Evolutionary conservation across 2,329 filamentous ascomycete species (phyloP), one percentile per base, ranked within the genome.

Genomic region (Mollisia scopiformis): DNA sequence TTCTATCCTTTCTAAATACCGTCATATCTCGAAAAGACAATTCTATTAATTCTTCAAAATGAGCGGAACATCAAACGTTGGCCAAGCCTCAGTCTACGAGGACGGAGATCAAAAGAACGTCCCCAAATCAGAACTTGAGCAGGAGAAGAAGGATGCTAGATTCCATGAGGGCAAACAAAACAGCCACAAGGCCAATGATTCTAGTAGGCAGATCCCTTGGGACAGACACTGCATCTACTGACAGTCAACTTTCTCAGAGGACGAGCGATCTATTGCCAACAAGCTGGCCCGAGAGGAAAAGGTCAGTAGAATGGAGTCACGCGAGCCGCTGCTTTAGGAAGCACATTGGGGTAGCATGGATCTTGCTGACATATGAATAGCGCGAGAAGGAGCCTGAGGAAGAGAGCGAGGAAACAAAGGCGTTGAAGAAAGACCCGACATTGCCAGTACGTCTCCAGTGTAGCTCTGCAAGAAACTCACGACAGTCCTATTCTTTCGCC

Each of bases 161-260:
- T 95, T 85, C 78, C 79, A 93, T 63, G 89, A 94, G 78, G 91
- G 92, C 69, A 81, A 88, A 74, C 75, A 82, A 61, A 80, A 90
- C 74, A 88, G 88, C 55, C 91, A 96, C 76, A 75, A 82, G 63
- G 80, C 82, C 64, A 82, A 84, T 58, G 90, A 95, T 74, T 86
- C 91, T 53, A 94, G 90, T 93, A 83, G 63, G 83, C 14, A 16
- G 13, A 25, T 11, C 7, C 6, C 19, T 8, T 4, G n/a, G 23
- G 13, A 56, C 7, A 46, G 13, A 31, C 27, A 19, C 21, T 33
- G 13, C 6, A 49, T 19, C 23, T 16, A 11, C 61, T 69, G 33
- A 65, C 49, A 23, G n/a, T 1, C 21, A 10, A 66, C 73, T 61
- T 75, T 61, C 23, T 31, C 55, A 65, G 88, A 92, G 83, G 88